Percentiles rank a stretch among this genome's conserved stretches.
These are phyloP conservation scores for Coniosporium tulheliwenetii DNA, from an alignment of 2,329 filamentous ascomycete genomes.

Conservation along the genomic window DNA sequence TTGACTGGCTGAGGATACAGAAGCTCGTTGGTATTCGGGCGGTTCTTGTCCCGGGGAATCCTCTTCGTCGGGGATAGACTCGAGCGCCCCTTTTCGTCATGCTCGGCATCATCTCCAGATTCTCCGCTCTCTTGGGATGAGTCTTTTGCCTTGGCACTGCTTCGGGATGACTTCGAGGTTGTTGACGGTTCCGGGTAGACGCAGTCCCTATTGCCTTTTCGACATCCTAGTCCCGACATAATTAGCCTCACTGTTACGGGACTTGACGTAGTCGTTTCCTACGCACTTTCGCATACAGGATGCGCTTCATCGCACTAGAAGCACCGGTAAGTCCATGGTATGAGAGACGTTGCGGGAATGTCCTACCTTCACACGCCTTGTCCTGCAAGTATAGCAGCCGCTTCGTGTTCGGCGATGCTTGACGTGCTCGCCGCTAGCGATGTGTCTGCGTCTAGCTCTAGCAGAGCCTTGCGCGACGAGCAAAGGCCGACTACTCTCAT, in stretches of 20 bases:
- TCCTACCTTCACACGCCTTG: conserved; percentile 61
- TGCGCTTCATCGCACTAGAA: conserved; percentile 74
- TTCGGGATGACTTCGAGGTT: conserved; percentile 26
- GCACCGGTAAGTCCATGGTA: conserved; percentile 5
- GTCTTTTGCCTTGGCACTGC: conserved; percentile 27
- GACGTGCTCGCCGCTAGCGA: conserved; percentile 45
- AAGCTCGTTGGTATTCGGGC: conserved; percentile 4
- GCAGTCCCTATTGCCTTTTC: conserved; percentile 82
- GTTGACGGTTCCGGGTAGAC: conserved; percentile 59
- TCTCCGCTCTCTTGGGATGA: conserved; percentile 29
- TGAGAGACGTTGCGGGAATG: neutral
- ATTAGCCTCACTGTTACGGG: neutral
- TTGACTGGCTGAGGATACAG: conserved; percentile 7
- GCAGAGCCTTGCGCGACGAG: conserved; percentile 9
- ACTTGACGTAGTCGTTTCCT: neutral
- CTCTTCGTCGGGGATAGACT: conserved; percentile 28
- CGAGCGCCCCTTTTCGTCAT: conserved; percentile 21
- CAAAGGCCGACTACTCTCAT: conserved; percentile 11
- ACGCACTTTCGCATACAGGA: conserved; percentile 64
- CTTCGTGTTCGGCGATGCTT: conserved; percentile 90
- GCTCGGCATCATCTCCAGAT: conserved; percentile 35
- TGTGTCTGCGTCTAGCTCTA: conserved; percentile 12
- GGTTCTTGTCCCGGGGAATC: conserved; percentile 25
- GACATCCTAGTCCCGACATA: conserved; percentile 46
- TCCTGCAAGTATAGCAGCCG: conserved; percentile 85